These are phyloP conservation scores for Areca catechu DNA, from an alignment of 176 grass and related monocot genomes.

Conservation along the genomic window DNA sequence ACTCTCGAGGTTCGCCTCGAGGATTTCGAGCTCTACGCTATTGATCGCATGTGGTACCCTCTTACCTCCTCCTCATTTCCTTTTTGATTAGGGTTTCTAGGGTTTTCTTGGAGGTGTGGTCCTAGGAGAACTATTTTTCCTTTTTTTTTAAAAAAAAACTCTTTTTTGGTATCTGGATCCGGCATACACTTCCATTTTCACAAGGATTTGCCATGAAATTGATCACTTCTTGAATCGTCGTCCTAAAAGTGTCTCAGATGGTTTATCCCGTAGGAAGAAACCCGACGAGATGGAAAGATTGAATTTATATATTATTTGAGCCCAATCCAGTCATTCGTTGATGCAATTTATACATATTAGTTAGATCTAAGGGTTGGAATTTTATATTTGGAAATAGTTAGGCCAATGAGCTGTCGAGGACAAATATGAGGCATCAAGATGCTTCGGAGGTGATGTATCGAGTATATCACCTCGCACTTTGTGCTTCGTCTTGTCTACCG, in stretches of 20 bases:
- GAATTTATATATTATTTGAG: neutral
- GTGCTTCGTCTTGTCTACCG: constrained; percentile 88
- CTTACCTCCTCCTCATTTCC: neutral
- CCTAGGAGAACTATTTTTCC: too few relatives aligned
- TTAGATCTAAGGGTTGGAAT: too few relatives aligned
- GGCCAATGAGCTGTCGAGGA: constrained; percentile 59
- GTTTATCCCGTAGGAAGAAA: constrained; percentile 63
- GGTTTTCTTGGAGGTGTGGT: too few relatives aligned
- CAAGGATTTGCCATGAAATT: too few relatives aligned
- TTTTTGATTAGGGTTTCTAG: neutral
- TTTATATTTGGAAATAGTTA: constrained; percentile 18
- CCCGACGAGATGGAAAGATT: constrained; percentile 85
- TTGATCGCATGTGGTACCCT: constrained; percentile 59
- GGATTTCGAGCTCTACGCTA: constrained; percentile 87
- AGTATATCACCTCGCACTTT: constrained; percentile 90
- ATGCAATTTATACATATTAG: too few relatives aligned
- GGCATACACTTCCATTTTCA: too few relatives aligned
- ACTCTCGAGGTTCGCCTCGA: constrained; percentile 76
- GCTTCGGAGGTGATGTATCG: constrained; percentile 52
- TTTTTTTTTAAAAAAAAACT: too few relatives aligned
- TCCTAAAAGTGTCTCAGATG: constrained; percentile 79
- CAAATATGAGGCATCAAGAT: constrained; percentile 85
- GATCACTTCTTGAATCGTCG: constrained; percentile 3
- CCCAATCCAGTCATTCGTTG: too few relatives aligned
- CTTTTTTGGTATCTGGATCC: too few relatives aligned